A percentile compares a stretch with the other conserved stretches of the same genome.
Evolutionary conservation across 2,329 filamentous ascomycete genomes (phyloP).

Genomic region (Colletotrichum noveboracense): DNA sequence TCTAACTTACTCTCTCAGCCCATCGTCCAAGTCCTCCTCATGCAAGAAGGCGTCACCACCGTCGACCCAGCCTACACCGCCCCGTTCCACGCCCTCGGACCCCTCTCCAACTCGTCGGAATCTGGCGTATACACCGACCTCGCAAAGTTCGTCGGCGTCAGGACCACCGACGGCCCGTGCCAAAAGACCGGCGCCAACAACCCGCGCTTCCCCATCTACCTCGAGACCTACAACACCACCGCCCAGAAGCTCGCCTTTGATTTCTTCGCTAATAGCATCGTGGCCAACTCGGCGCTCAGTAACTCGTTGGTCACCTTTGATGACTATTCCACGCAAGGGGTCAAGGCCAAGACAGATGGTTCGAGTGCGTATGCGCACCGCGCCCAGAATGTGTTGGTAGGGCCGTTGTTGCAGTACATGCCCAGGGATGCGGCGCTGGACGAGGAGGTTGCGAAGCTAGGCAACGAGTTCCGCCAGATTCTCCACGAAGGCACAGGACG

Average conservation of each 20-base stretch:
- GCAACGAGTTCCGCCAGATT: constrained; percentile 40
- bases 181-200: constrained; percentile 43
- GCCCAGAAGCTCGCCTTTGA: constrained; percentile 33
- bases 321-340: constrained; percentile 53
- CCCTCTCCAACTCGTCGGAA: constrained; percentile 32
- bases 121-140: constrained; percentile 49
- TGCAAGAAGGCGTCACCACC: constrained; percentile 44
- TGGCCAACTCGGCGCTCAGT: constrained; percentile 7
- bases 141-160: constrained; percentile 45
- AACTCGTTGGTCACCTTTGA: constrained; percentile 59
- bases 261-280: constrained; percentile 32
- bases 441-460: constrained; percentile 33
- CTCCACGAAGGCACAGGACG: constrained; percentile 37
- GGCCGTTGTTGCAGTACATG: constrained; percentile 39
- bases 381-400: constrained; percentile 43
- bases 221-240: constrained; percentile 39
- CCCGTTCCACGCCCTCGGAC: constrained; percentile 46
- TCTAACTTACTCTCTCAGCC: constrained; percentile 31
- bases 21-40: constrained; percentile 43
- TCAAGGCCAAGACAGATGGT: constrained; percentile 38
- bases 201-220: constrained; percentile 48
- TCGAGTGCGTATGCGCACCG: constrained; percentile 52
- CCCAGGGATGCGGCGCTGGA: constrained; percentile 37
- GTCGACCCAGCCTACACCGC: constrained; percentile 44
- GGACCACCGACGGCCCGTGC: constrained; percentile 39